Conservation (phyloP, 2,329 filamentous ascomycete genomes). For the Fusarium dimerum region DNA sequence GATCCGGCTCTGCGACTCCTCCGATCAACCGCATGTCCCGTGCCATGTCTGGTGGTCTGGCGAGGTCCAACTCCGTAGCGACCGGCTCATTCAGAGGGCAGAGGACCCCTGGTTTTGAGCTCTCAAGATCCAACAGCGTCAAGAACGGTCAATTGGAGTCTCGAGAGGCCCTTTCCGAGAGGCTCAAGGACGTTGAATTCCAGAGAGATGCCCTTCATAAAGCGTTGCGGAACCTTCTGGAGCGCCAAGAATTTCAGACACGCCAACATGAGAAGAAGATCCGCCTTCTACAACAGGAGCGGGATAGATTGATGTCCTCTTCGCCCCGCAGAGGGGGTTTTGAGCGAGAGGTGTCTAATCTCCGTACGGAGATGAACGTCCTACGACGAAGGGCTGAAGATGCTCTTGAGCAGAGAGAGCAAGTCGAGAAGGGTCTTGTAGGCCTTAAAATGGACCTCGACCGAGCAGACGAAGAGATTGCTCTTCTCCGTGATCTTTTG, state of each 20-base stretch:
- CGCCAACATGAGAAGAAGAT: slow-evolving; percentile 83
- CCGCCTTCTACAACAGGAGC: slow-evolving; percentile 72
- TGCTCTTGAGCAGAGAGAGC: slow-evolving; percentile 92
- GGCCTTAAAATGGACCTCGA: slow-evolving; percentile 96
- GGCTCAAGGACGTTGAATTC: slow-evolving; percentile 88
- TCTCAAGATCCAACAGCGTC: slow-evolving; percentile 63
- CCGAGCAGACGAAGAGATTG: slow-evolving; percentile 89
- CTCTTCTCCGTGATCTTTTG: slow-evolving; percentile 75
- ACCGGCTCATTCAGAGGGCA: slow-evolving; percentile 48
- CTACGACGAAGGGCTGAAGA: slow-evolving; percentile 88
- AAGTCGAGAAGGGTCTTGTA: slow-evolving; percentile 85
- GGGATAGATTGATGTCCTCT: slow-evolving; percentile 68
- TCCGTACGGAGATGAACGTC: slow-evolving; percentile 82
- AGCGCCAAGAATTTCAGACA: slow-evolving; percentile 82
- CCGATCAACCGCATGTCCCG: slow-evolving; percentile 30
- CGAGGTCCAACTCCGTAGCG: slow-evolving; percentile 68
- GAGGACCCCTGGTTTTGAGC: slow-evolving; percentile 37
- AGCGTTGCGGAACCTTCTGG: slow-evolving; percentile 80
- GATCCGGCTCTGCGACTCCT: slow-evolving; percentile 22
- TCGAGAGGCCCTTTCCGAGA: slow-evolving; percentile 71
- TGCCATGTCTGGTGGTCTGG: slow-evolving; percentile 50
- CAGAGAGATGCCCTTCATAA: slow-evolving; percentile 91
- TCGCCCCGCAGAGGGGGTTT: slow-evolving; percentile 78
- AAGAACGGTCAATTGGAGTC: slow-evolving; percentile 56
- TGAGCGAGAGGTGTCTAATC: slow-evolving; percentile 75